Evolutionary conservation across 495 filamentous ascomycete genomes (phyloP), one percentile per base, ranked within the genome.

Genomic region (Podospora bellae-mahoneyi): DNA sequence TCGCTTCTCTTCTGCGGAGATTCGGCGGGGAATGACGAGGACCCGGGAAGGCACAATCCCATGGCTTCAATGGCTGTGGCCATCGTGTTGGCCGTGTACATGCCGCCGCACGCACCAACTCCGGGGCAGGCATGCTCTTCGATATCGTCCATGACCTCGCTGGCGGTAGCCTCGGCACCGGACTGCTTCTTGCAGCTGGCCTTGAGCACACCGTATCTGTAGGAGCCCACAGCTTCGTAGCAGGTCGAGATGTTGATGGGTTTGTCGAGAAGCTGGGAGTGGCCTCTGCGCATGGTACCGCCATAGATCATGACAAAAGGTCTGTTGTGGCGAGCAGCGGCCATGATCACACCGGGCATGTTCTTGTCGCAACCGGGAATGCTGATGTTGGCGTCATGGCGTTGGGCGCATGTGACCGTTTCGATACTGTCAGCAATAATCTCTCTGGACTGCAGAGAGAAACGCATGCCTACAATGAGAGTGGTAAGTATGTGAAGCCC

Each of bases 341-440:
- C 85, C 81, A 87, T 87, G 57, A 87, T 72, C 3, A 85, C 83
- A 67, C 95, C 95, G 1, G 95, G 95, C 95, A 99, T 99, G 73
- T 99, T 99, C 84, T 99, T 99, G 78, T 99, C 95, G 75, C 95
- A 99, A 10, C 95, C 95, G 1, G 95, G 93, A 69, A 99, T 94
- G 27, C 92, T 87, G 72, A 99, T 94, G 75, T 93, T 96, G 65
- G 95, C 95, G 71, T 99, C 95, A 77, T 99, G 93, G 64, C 88
- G 89, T 76, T 92, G 89, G 6, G 90, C 90, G 72, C 91, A 95
- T 1, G 93, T 96, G 4, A 96, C 91, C 1, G 92, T 93, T 78
- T 99, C 94, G 68, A 99, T 91, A 72, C 88, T 92, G 77, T 99
- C 95, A 66, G 95, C 95, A 71, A 99, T 99, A 64, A 97, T 88